phyloP scores from a whole-genome alignment of 2,329 filamentous ascomycete species.

The Cladophialophora carrionii region DNA sequence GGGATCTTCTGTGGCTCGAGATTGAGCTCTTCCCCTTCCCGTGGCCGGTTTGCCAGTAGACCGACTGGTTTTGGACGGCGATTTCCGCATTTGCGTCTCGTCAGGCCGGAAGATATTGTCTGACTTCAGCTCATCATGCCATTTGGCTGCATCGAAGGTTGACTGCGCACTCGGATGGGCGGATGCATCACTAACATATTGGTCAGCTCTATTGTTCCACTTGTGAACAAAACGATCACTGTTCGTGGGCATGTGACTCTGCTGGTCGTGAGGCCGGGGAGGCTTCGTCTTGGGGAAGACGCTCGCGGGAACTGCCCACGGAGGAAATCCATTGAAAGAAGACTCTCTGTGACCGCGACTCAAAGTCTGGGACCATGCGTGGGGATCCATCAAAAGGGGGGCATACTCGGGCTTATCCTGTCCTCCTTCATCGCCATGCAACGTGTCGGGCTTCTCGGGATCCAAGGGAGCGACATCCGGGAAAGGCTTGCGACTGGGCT shows the following conservation, averaged over 20 bases:
- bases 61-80: conserved; percentile 33
- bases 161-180: conserved; percentile 43
- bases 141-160: conserved; percentile 49
- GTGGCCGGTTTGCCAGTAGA: conserved; percentile 29
- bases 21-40: conserved; percentile 27
- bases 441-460: conserved; percentile 18
- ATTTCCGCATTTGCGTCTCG: conserved; percentile 39
- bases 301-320: conserved; percentile 40
- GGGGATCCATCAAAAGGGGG: conserved; percentile 19
- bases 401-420: conserved; percentile 35
- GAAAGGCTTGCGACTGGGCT: conserved; percentile 32
- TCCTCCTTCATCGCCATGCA: conserved; percentile 19
- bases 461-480: conserved; percentile 27
- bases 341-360: conserved; percentile 15
- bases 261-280: conserved; percentile 18
- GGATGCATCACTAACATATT: conserved; percentile 26
- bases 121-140: conserved; percentile 45
- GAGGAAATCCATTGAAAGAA: conserved; percentile 35
- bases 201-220: conserved; percentile 22
- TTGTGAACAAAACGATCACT: conserved; percentile 1
- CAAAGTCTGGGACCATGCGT: conserved; percentile 19
- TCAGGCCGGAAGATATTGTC: conserved; percentile 46
- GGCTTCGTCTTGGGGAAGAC: conserved; percentile 34
- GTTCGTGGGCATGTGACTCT: neutral
- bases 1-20: conserved; percentile 23